Evolutionary conservation across 2,329 filamentous ascomycete species (phyloP), one percentile per base, ranked within the genome.

Genomic region (Diplodia intermedia): DNA sequence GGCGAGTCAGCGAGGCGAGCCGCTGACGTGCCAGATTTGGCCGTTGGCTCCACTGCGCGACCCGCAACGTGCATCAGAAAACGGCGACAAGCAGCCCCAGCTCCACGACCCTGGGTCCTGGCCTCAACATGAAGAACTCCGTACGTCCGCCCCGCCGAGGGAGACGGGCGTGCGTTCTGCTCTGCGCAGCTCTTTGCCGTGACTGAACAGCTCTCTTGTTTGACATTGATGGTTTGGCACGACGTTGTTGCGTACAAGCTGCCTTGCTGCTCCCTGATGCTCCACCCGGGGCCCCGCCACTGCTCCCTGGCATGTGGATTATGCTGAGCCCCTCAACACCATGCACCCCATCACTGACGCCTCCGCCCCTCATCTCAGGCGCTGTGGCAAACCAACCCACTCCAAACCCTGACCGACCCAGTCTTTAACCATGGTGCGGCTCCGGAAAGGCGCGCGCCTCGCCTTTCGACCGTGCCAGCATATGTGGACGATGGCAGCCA

Each of bases 41-140:
- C 7, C 18, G 12, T 23, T 12, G 33, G 60, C 60, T 63, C 43
- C 60, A 63, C 60, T 7, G 15, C 6, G 8, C 12, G 47, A 52
- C 60, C 60, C 60, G 60, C 60, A 36, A 23, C 11, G 26, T n/a
- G 14, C 18, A 63, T 63, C 60, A 63, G 43, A 52, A 63, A 36
- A 23, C n/a, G 47, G 47, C 31, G 26, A 49, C 60, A 49, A 31
- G 29, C 47, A 50, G 43, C 26, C 18, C 14, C 60, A n/a, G 14
- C 57, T 62, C 57, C 57, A 20, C 4, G 23, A 26, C 4, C 36
- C 43, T 29, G 20, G 56, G 20, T 9, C 15, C 7, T 40, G 26
- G 29, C 11, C 57, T 52, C 20, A 63, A 36, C 47, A 7, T 18
- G 14, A 52, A 62, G 20, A 52, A 38, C 36, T 52, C 60, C 47